A percentile compares a stretch with the other conserved stretches of the same genome.
phyloP scores from a whole-genome alignment of 768 basidiomycete species.

The Suillus subaureus region DNA sequence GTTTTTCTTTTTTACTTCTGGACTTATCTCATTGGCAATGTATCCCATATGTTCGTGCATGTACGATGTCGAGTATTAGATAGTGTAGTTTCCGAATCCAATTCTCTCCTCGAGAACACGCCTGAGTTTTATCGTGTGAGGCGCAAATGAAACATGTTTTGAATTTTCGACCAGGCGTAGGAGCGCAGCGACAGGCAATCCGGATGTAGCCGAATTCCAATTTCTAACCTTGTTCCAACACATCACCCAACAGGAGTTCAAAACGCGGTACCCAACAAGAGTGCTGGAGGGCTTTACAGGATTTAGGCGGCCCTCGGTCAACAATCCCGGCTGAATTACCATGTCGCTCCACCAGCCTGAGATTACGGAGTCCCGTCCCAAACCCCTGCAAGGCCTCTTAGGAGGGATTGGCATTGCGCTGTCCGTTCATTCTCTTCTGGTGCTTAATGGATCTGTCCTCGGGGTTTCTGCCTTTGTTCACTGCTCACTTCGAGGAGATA shows the following conservation, averaged over 20 bases:
- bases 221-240: neutral
- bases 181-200: neutral
- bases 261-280: too few relatives aligned
- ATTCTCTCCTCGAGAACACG: neutral
- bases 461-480: slow-evolving; percentile 67
- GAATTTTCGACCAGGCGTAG: neutral
- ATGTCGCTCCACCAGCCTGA: neutral
- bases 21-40: neutral
- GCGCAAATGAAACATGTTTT: neutral
- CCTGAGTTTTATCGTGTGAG: neutral
- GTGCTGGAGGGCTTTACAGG: neutral
- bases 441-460: slow-evolving; percentile 57
- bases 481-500: slow-evolving; percentile 45
- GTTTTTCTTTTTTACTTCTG: neutral
- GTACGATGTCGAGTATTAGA: neutral
- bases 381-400: slow-evolving; percentile 54
- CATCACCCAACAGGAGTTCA: too few relatives aligned
- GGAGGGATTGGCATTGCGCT: slow-evolving; percentile 57
- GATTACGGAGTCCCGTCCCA: slow-evolving; percentile 26
- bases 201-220: neutral
- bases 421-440: slow-evolving; percentile 51
- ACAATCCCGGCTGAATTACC: neutral
- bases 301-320: neutral
- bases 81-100: neutral
- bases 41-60: neutral